Evolutionary conservation across 2,329 filamentous ascomycete species (phyloP), one percentile per base, ranked within the genome.

Genomic region (Furcasterigmium sp.): DNA sequence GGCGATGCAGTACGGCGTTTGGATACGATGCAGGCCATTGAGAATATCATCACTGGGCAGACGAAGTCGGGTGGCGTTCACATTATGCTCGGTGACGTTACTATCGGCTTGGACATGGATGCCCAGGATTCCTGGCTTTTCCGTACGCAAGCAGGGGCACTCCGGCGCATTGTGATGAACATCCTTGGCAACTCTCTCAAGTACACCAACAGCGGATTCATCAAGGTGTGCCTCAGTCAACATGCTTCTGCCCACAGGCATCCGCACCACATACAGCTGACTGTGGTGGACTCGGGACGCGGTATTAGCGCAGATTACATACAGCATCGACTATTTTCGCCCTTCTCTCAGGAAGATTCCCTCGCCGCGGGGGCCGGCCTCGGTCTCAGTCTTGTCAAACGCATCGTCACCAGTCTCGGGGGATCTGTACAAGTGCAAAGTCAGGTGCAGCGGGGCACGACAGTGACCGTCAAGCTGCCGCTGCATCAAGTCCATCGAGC

Each of bases 231-330:
- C 1, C 47, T 66, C 2, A 48, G 47, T 0, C 62, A 58, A 30
- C 43, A 32, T 20, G 2, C 10, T 1, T 15, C 39, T 2, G 23
- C 34, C 0, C 20, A 41, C 3, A 8, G 18, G 7, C 45, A 43
- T 1, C 46, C 52, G 14, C 41, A 46, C 7, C 43, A 48, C 9
- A 50, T 62, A 4, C 56, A 51, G 1, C 52, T 82, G 6, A 74
- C 67, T 0, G 73, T 87, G 2, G 65, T 68, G 0, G 84, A 87
- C 51, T 82, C 83, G 0, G 84, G 84, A 1, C 72, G 72, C 36
- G 84, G 84, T 2, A 87, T 87, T 26, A 73, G 73, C 0, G 66
- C 76, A 6, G 76, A 84, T 9, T 87, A 79, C 49, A 61, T 85
- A 10, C 68, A 73, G 17, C 72, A 76, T 8, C 70, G 73, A 13